Percentiles rank a stretch among this genome's conserved stretches.
These are phyloP conservation scores for Malus hybrid DNA, from an alignment of 331 rosid genomes.

Conservation along the genomic window DNA sequence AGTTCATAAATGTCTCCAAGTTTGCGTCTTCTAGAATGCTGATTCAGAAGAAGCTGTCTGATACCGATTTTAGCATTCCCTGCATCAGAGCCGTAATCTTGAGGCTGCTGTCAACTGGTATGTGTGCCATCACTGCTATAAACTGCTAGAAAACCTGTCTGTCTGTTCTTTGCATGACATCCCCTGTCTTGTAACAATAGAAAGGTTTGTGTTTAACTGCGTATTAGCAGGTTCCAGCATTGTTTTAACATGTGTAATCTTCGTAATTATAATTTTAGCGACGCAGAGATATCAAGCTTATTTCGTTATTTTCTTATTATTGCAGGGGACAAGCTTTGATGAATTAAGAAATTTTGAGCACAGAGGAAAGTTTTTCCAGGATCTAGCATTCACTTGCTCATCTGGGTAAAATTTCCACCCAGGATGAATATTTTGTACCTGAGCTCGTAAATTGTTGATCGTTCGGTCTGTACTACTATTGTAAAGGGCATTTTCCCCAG, in stretches of 20 bases:
- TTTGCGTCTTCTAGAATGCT: constrained; percentile 17
- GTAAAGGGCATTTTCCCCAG: too few relatives aligned
- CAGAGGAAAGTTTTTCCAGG: constrained; percentile 28
- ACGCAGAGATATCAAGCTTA: not conserved
- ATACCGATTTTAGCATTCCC: constrained; percentile 22
- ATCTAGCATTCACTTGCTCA: constrained; percentile 8
- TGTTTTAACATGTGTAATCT: too few relatives aligned
- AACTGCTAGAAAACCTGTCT: too few relatives aligned
- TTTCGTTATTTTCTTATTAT: not conserved
- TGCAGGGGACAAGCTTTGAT: constrained; percentile 30
- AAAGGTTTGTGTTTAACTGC: too few relatives aligned
- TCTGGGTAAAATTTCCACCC: not conserved
- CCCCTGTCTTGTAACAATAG: too few relatives aligned
- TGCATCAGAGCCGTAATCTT: constrained; percentile 12
- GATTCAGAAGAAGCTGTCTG: constrained; percentile 19
- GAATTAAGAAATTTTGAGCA: constrained; percentile 32
- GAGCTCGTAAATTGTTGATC: not conserved
- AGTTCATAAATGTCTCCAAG: constrained; percentile 4
- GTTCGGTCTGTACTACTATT: too few relatives aligned
- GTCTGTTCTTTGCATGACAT: too few relatives aligned
- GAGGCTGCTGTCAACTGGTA: constrained; percentile 20
- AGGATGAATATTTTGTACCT: not conserved
- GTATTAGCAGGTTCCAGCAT: too few relatives aligned
- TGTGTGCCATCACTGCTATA: not conserved
- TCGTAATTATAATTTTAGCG: too few relatives aligned